Evolutionary conservation across 345 rosid species (phyloP).

Genomic region (Syzygium jambos): DNA sequence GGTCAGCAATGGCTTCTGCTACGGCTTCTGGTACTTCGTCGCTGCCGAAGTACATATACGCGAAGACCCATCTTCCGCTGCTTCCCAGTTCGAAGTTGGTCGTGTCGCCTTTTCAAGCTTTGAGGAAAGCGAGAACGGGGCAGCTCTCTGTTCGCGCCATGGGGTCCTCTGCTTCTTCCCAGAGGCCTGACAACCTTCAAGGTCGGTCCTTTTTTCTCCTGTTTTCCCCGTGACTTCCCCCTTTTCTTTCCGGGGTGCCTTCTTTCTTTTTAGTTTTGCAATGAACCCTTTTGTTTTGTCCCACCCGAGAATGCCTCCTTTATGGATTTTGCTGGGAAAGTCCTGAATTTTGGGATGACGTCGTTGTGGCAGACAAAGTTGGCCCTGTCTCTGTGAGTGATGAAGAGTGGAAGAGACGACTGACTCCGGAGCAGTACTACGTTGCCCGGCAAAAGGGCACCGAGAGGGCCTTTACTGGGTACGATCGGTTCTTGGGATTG

Average conservation of each 20-base stretch:
- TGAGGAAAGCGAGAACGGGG: slow-evolving; percentile 7
- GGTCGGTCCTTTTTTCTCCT: slow-evolving; percentile 13
- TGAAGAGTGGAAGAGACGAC: slow-evolving; percentile 71
- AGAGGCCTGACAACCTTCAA: slow-evolving; percentile 44
- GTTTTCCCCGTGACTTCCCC: not conserved
- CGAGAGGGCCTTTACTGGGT: slow-evolving; percentile 94
- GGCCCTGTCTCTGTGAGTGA: slow-evolving; percentile 37
- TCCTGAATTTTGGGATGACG: not conserved
- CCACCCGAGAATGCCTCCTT: not conserved
- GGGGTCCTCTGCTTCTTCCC: slow-evolving; percentile 88
- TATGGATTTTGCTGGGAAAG: not conserved
- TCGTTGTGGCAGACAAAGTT: slow-evolving; percentile 27
- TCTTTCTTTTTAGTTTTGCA: not conserved
- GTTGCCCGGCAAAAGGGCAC: slow-evolving; percentile 80
- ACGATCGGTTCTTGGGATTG: slow-evolving; percentile 2
- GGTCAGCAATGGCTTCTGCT: slow-evolving; percentile 11
- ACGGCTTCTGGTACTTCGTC: slow-evolving; percentile 3
- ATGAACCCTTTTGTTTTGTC: not conserved
- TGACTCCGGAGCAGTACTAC: slow-evolving; percentile 60
- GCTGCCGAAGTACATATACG: slow-evolving; percentile 3
- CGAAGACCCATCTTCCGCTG: slow-evolving; percentile 1
- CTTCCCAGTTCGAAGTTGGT: slow-evolving; percentile 6
- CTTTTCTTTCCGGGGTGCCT: not conserved
- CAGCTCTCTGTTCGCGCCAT: slow-evolving; percentile 37
- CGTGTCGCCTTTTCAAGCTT: not conserved